Evolutionary conservation across 1,284 basidiomycete genomes (phyloP), one percentile per base, ranked within the genome.

Genomic region (Marasmius oreades): DNA sequence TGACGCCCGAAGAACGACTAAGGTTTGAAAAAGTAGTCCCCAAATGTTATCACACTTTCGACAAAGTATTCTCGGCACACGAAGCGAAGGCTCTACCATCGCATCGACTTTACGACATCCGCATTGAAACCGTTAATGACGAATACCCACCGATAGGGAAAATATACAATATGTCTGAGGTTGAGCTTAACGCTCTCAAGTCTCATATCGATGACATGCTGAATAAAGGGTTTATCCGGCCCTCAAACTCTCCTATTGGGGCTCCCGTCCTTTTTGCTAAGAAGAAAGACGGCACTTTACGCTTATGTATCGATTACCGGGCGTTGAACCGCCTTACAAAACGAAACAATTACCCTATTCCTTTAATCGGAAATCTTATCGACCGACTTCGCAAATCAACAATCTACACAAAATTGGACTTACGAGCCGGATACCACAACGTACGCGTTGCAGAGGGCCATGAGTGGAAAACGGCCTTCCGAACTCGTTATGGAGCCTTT

Each of bases 21-120:
- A 37, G n/a, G n/a, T 53, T 53, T 31, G 52, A 53, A 20, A 12
- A 31, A n/a, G 45, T 54, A 44, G 46, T 55, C n/a, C 53, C 45
- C 3, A 46, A 48, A 16, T 22, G 18, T 6, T 55, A 50, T 26
- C 45, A 18, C 26, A n/a, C 24, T n/a, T 55, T 47, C 16, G 8
- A 11, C 11, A 55, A 55, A 34, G 53, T 50, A 23, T 55, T 55
- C 45, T 55, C 53, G 4, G 33, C 42, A 23, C 12, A 18, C 6
- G 36, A n/a, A 34, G 26, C 45, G 2, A 26, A 37, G n/a, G n/a
- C 10, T 10, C 10, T 37, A 37, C 36, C 36, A n/a, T n/a, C 36
- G 11, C 36, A 37, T n/a, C 36, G 36, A 37, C n/a, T 37, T n/a
- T n/a, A n/a, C n/a, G n/a, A n/a, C n/a, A n/a, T n/a, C n/a, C n/a